Evolutionary conservation across 1,284 basidiomycete genomes (phyloP).

Genomic region (Grifola frondosa): DNA sequence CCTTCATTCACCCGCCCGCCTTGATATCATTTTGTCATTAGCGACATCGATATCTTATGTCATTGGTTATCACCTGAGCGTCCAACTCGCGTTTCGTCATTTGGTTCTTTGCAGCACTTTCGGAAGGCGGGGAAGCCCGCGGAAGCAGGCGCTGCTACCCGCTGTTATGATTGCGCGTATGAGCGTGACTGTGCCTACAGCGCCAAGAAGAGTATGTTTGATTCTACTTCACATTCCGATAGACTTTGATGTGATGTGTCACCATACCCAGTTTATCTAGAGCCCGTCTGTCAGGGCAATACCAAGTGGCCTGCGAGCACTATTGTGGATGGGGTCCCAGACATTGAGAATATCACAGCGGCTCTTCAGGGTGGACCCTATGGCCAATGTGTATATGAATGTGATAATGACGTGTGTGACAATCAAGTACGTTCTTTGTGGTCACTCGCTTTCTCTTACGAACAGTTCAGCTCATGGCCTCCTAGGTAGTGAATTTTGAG

Average conservation of each 20-base stretch:
- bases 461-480: neutral
- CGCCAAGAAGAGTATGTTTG: conserved; percentile 73
- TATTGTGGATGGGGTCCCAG: conserved; percentile 74
- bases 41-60: conserved; percentile 82
- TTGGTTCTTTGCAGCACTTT: conserved; percentile 83
- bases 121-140: conserved; percentile 68
- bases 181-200: conserved; percentile 79
- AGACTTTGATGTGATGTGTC: neutral
- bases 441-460: neutral
- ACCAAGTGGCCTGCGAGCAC: conserved; percentile 63
- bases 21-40: conserved; percentile 28
- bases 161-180: conserved; percentile 73
- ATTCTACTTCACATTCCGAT: conserved; percentile 2
- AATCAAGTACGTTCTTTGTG: conserved; percentile 14
- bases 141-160: conserved; percentile 61
- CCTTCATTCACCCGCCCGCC: neutral
- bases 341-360: conserved; percentile 70
- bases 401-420: conserved; percentile 57
- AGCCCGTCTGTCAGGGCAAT: conserved; percentile 56
- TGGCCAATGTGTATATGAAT: conserved; percentile 81
- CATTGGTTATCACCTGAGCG: conserved; percentile 68
- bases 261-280: conserved; percentile 62
- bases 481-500: conserved; percentile 75
- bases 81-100: conserved; percentile 74
- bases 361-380: conserved; percentile 59